Conservation (phyloP, 2,329 filamentous ascomycete genomes). For the Rhinocladiella similis region DNA sequence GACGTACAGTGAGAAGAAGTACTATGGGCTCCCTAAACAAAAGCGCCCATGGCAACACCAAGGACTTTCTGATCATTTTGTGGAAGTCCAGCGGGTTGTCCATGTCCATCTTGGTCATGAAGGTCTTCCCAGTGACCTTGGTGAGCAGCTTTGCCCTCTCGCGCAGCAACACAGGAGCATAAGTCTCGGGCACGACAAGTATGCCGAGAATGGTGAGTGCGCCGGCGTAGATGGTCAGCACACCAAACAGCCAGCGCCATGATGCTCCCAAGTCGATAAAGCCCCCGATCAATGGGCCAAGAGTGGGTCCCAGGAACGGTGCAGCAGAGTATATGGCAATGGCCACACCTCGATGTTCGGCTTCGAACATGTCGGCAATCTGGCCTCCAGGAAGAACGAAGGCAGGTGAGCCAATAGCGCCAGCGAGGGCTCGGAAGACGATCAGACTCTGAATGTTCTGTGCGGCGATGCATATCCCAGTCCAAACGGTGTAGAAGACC, state of each 20-base stretch:
- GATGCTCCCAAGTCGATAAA: conserved; percentile 38
- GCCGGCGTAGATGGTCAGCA: conserved; percentile 64
- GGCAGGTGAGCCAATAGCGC: conserved; percentile 46
- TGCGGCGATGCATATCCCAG: conserved; percentile 62
- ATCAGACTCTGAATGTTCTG: conserved; percentile 68
- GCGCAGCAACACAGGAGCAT: conserved; percentile 54
- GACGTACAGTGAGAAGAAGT: conserved; percentile 57
- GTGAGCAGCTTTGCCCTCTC: conserved; percentile 53
- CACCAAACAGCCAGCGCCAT: conserved; percentile 68
- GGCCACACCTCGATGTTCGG: conserved; percentile 62
- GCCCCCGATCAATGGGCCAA: conserved; percentile 56
- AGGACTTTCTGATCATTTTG: conserved; percentile 54
- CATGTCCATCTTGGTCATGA: conserved; percentile 54
- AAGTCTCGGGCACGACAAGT: conserved; percentile 60
- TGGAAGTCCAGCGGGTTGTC: conserved; percentile 53
- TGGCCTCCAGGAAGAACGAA: conserved; percentile 70
- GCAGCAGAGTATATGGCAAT: conserved; percentile 61
- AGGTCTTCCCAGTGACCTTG: conserved; percentile 55
- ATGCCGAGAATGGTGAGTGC: conserved; percentile 56
- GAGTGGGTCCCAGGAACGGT: conserved; percentile 52
- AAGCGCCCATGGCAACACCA: conserved; percentile 66
- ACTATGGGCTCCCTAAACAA: conserved; percentile 71
- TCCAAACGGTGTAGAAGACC: conserved; percentile 63
- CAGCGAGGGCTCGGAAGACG: conserved; percentile 62
- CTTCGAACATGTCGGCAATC: conserved; percentile 63